Conservation (phyloP, 1,284 basidiomycete genomes). For the Heterobasidion irregulare region DNA sequence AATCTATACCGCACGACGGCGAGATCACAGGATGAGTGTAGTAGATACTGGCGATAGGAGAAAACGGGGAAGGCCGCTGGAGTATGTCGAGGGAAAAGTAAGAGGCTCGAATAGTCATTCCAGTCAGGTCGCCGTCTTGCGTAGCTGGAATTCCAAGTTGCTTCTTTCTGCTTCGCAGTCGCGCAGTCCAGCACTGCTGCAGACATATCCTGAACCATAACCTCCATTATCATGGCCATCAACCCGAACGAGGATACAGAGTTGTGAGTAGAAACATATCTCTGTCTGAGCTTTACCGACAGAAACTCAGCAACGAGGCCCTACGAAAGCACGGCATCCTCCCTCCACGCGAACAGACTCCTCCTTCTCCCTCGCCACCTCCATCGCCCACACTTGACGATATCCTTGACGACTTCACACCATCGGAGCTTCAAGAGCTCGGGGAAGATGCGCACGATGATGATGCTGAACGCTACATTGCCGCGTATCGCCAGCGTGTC, state of each 20-base stretch:
- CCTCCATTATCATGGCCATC: slow-evolving; percentile 37
- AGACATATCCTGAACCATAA: background rate
- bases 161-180: background rate
- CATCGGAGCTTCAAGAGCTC: slow-evolving; percentile 60
- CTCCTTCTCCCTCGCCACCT: slow-evolving; percentile 68
- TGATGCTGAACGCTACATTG: slow-evolving; percentile 74
- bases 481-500: slow-evolving; percentile 59
- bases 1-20: background rate
- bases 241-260: slow-evolving; percentile 89
- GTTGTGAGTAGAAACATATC: slow-evolving; percentile 54
- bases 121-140: background rate
- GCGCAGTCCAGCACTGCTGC: background rate
- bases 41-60: background rate
- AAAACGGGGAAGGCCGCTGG: background rate
- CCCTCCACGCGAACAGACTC: slow-evolving; percentile 63
- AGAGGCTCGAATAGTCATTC: background rate
- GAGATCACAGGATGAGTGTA: background rate
- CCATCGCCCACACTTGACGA: slow-evolving; percentile 58
- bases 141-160: background rate
- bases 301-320: slow-evolving; percentile 71
- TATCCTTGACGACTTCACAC: slow-evolving; percentile 58
- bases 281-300: slow-evolving; percentile 4
- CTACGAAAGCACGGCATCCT: slow-evolving; percentile 88
- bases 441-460: slow-evolving; percentile 64
- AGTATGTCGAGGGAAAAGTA: too few relatives aligned